phyloP scores from a whole-genome alignment of 176 grass and related monocot genomes.

The maize (Zea mays) region DNA sequence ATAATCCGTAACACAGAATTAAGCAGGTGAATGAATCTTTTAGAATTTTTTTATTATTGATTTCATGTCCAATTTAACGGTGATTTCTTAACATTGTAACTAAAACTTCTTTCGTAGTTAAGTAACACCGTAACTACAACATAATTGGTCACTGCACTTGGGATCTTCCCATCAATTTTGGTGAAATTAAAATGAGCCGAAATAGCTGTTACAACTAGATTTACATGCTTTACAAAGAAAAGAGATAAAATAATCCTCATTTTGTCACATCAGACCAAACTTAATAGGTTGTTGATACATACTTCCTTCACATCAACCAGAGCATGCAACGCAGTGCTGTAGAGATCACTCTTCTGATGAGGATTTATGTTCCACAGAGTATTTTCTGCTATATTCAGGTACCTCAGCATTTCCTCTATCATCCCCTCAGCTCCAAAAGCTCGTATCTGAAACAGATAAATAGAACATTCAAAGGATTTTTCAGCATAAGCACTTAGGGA shows the following conservation, averaged over 20 bases:
- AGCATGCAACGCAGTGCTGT: slow-evolving; percentile 56
- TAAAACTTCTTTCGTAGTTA: background rate
- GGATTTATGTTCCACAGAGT: slow-evolving; percentile 50
- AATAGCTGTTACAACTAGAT: background rate
- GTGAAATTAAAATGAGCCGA: background rate
- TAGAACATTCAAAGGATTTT: slow-evolving; percentile 20
- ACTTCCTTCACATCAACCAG: slow-evolving; percentile 70
- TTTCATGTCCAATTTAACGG: background rate
- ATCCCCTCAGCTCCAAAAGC: slow-evolving; percentile 88
- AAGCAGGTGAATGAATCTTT: slow-evolving; percentile 6
- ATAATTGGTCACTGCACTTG: background rate
- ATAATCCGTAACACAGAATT: background rate
- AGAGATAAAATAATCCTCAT: background rate
- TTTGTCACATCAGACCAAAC: slow-evolving; percentile 13
- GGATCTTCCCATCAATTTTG: slow-evolving; percentile 10
- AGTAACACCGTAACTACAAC: slow-evolving; percentile 1
- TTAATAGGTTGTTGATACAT: slow-evolving; percentile 34
- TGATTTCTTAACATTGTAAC: slow-evolving; percentile 1
- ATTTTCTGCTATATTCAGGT: slow-evolving; percentile 78
- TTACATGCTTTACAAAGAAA: background rate
- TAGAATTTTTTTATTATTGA: background rate
- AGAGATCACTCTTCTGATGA: slow-evolving; percentile 69
- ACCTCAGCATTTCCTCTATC: slow-evolving; percentile 80
- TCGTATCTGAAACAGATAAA: slow-evolving; percentile 59
- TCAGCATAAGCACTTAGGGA: background rate